Evolutionary conservation across 2,329 filamentous ascomycete genomes (phyloP).

Genomic region (Xylariaceae sp.): DNA sequence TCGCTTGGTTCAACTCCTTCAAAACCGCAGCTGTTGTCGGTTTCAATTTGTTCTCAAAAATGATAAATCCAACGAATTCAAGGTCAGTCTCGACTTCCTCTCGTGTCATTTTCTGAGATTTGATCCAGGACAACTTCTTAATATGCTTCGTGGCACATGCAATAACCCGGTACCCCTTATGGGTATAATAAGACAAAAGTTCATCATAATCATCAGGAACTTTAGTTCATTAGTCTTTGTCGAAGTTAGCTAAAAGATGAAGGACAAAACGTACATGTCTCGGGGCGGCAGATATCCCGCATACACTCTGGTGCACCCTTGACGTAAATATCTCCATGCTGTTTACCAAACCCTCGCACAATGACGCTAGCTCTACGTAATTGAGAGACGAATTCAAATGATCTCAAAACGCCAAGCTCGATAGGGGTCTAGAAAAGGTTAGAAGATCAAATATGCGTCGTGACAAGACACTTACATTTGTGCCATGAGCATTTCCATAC

Average conservation of each 20-base stretch:
- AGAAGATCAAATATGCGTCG: slow-evolving; percentile 13
- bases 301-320: slow-evolving; percentile 98
- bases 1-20: slow-evolving; percentile 79
- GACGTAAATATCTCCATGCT: slow-evolving; percentile 86
- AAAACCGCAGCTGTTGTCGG: slow-evolving; percentile 82
- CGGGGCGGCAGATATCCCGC: slow-evolving; percentile 85
- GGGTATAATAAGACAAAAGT: slow-evolving; percentile 86
- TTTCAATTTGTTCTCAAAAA: slow-evolving; percentile 99
- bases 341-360: slow-evolving; percentile 84
- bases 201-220: slow-evolving; percentile 91
- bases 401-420: slow-evolving; percentile 88
- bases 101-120: slow-evolving; percentile 91
- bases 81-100: slow-evolving; percentile 82
- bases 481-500: slow-evolving; percentile 36
- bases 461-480: slow-evolving; percentile 34
- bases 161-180: slow-evolving; percentile 95
- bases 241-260: neutral
- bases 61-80: slow-evolving; percentile 93
- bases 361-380: slow-evolving; percentile 91
- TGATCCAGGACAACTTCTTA: slow-evolving; percentile 88
- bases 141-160: slow-evolving; percentile 91
- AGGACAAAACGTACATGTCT: slow-evolving; percentile 67
- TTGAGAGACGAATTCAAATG: slow-evolving; percentile 94
- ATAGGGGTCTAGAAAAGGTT: slow-evolving; percentile 56
- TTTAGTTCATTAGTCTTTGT: slow-evolving; percentile 37